Base-by-base conservation (phyloP, 1,139 yeast genomes). In the Entelexis sorbosivorans region DNA sequence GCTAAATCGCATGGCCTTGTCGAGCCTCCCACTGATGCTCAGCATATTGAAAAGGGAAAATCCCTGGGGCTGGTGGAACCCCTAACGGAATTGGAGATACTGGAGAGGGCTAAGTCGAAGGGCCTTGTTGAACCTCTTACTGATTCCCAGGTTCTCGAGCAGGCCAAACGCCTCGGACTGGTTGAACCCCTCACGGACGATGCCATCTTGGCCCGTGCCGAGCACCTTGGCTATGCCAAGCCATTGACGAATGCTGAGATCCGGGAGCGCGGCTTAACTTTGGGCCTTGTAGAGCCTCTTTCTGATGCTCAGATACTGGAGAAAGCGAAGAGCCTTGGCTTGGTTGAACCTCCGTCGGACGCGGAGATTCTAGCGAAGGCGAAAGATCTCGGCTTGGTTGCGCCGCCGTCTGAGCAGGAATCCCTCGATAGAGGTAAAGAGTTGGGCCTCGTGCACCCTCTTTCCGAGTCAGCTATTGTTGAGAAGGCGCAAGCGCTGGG, bases 241-340 rank as follows among this genome's bases (percentile, higher is more conserved):
- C 13, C 31, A 3, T 38, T 35, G n/a, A 42, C 29, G 22, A 42
- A 49, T n/a, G 60, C 57, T 4, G 60, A 60, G 24, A 35, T 64
- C 29, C 38, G 55, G 11, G 55, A 52, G 5, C 57, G 58, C 36
- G 66, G 69, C n/a, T 50, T 48, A 44, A 48, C 38, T 0, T 63
- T 62, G 24, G 69, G 64, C 38, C 59, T 62, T 35, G 61, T 60
- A 13, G 59, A 42, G 26, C 49, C 54, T 5, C 40, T 42, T 19
- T 39, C 38, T 13, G 55, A 53, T 16, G 50, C 31, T 2, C 57
- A 57, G 11, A 45, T 57, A 38, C 20, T 19, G 24, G 36, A 13
- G 5, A 35, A 40, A 22, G 59, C 54, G 1, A 28, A 28, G 20
- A 13, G 17, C 8, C 44, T 49, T 5, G 59, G 59, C 9, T 44